Conservation (phyloP, 305 asterid genomes). For the Solanum hybrid region DNA sequence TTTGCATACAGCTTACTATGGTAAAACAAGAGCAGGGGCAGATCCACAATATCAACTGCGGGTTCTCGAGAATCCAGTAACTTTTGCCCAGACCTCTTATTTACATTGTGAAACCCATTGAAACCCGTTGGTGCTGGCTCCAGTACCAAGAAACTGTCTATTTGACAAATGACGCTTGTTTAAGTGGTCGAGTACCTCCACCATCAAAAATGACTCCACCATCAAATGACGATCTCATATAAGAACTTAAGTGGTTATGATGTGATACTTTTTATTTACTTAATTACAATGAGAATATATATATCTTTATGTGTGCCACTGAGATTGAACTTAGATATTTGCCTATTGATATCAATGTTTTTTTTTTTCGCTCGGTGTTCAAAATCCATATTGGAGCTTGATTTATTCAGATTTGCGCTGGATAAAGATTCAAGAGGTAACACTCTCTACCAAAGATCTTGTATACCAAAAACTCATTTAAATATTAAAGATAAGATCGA, state of each 20-base stretch:
- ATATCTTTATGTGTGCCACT: background rate
- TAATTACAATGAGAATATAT: background rate
- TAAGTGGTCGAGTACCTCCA: background rate
- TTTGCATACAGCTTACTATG: background rate
- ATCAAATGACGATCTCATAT: background rate
- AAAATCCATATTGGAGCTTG: too few species aligned
- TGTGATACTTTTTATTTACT: too few species aligned
- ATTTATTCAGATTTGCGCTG: too few species aligned
- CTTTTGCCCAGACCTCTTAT: too few species aligned
- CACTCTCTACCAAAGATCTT: accelerated
- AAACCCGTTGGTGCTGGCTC: background rate
- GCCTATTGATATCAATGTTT: background rate
- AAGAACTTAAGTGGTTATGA: background rate
- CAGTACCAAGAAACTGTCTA: background rate
- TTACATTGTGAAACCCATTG: background rate
- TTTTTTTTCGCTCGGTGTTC: background rate
- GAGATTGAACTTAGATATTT: background rate
- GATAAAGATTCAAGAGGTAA: too few species aligned
- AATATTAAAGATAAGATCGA: too few species aligned
- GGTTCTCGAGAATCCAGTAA: too few species aligned
- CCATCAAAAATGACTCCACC: background rate
- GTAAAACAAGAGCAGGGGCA: background rate
- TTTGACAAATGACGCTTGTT: background rate
- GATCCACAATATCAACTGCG: background rate
- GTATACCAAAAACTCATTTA: background rate